A percentile compares a stretch with the other conserved stretches of the same genome.
Conservation (phyloP, 306 rosid species). For the Rosa rugosa region DNA sequence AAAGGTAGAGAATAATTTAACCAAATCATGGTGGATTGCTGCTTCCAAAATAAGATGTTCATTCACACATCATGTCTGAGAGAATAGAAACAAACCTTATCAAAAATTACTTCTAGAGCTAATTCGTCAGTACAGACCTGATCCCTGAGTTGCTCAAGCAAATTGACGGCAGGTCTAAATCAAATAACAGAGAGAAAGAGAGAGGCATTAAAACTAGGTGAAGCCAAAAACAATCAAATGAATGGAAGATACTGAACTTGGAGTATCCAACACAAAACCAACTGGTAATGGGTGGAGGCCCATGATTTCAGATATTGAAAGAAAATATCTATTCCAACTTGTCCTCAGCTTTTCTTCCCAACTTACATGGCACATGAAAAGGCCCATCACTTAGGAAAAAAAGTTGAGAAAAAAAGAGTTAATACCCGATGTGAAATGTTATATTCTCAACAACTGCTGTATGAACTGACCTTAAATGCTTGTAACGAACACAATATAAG, state of each 20-base stretch:
- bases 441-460: neutral
- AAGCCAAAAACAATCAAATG: conserved; percentile 8
- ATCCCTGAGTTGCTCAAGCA: conserved; percentile 71
- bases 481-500: conserved; percentile 56
- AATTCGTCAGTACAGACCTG: conserved; percentile 45
- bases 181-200: conserved; percentile 24
- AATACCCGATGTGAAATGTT: neutral
- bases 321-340: neutral
- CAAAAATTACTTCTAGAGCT: conserved; percentile 51
- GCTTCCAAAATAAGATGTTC: neutral
- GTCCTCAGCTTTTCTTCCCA: neutral
- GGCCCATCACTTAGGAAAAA: neutral
- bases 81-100: conserved; percentile 53
- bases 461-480: conserved; percentile 58
- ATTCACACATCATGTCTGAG: neutral
- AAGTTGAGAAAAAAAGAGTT: neutral
- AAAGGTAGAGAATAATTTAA: neutral
- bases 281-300: neutral
- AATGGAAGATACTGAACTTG: neutral
- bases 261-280: neutral
- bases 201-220: neutral
- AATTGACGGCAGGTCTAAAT: conserved; percentile 54
- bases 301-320: neutral
- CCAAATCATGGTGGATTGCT: neutral
- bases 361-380: neutral